phyloP scores from a whole-genome alignment of 805 yeast genomes.

The Komagataella pastoris region DNA sequence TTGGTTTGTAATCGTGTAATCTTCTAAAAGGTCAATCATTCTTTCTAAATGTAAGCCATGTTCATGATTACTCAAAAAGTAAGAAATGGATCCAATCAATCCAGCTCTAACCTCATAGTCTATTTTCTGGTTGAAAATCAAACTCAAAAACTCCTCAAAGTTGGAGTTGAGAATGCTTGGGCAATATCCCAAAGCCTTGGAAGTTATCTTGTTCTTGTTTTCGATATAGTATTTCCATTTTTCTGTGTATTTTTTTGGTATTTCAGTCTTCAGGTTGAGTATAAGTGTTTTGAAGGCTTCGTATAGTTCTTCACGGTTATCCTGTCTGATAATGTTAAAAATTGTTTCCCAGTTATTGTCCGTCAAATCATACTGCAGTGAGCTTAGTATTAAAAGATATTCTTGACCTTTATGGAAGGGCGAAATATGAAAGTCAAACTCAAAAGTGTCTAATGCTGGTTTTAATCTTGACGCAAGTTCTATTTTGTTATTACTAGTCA shows the following conservation, averaged over 20 bases:
- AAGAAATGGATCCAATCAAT: slow-evolving; percentile 13
- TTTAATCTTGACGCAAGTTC: slow-evolving; percentile 4
- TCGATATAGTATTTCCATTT: slow-evolving; percentile 24
- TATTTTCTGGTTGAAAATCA: slow-evolving; percentile 11
- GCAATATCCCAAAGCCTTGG: slow-evolving; percentile 21
- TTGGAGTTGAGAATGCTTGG: not conserved
- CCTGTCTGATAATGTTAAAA: slow-evolving; percentile 15
- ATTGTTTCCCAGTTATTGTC: slow-evolving; percentile 8
- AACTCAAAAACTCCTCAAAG: not conserved
- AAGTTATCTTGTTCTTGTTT: slow-evolving; percentile 22
- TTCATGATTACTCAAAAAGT: slow-evolving; percentile 8
- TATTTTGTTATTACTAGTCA: slow-evolving; percentile 3
- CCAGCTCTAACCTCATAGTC: slow-evolving; percentile 15
- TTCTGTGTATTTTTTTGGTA: slow-evolving; percentile 9
- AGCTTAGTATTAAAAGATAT: slow-evolving; percentile 11
- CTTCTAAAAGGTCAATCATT: slow-evolving; percentile 38
- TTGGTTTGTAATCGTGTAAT: slow-evolving; percentile 64
- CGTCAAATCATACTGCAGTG: not conserved
- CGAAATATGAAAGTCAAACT: slow-evolving; percentile 20
- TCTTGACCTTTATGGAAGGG: slow-evolving; percentile 24
- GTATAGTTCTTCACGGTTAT: slow-evolving; percentile 8
- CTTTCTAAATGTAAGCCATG: slow-evolving; percentile 2
- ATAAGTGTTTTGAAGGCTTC: slow-evolving; percentile 19
- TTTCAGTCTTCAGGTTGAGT: not conserved
- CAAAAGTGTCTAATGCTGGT: not conserved